Percentiles rank a stretch among this genome's conserved stretches.
Evolutionary conservation across 108 stramenopile species (phyloP).

Genomic region (Mediolabrus comicus): DNA sequence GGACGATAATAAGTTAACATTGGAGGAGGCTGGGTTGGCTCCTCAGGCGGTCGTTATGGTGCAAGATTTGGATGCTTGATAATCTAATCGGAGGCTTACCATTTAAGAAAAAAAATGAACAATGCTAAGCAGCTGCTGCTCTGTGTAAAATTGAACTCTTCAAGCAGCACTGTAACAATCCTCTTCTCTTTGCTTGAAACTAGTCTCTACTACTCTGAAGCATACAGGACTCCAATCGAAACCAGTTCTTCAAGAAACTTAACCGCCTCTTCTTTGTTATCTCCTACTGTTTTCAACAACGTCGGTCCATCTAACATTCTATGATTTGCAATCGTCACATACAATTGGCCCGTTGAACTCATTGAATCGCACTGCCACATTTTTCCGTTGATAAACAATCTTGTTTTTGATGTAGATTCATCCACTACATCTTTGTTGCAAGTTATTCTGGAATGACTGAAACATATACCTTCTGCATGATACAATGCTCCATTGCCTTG

Average conservation of each 20-base stretch:
- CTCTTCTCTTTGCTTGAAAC: too few species aligned
- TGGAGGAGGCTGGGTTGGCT: conserved; percentile 68
- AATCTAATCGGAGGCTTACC: too few species aligned
- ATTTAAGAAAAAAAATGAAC: too few species aligned
- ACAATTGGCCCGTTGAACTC: not conserved
- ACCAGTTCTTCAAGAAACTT: conserved; percentile 38
- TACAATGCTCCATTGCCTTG: conserved; percentile 43
- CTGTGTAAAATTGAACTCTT: too few species aligned
- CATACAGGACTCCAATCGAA: conserved; percentile 35
- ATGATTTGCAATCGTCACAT: conserved; percentile 29
- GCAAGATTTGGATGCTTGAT: conserved; percentile 88
- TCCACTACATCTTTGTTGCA: not conserved
- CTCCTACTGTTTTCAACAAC: conserved; percentile 3
- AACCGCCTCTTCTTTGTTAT: conserved; percentile 7
- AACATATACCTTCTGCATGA: conserved; percentile 75
- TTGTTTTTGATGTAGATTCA: not conserved
- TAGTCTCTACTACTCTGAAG: conserved; percentile 13
- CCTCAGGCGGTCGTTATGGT: conserved; percentile 88
- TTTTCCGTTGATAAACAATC: conserved; percentile 59
- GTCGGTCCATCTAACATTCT: conserved; percentile 17
- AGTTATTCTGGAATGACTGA: conserved; percentile 60
- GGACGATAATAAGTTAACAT: conserved; percentile 43
- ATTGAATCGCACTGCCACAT: conserved; percentile 33
- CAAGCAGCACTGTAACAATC: too few species aligned
- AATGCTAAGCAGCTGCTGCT: too few species aligned